phyloP scores from a whole-genome alignment of 495 filamentous ascomycete species.

The Penicillium longicatenatum region DNA sequence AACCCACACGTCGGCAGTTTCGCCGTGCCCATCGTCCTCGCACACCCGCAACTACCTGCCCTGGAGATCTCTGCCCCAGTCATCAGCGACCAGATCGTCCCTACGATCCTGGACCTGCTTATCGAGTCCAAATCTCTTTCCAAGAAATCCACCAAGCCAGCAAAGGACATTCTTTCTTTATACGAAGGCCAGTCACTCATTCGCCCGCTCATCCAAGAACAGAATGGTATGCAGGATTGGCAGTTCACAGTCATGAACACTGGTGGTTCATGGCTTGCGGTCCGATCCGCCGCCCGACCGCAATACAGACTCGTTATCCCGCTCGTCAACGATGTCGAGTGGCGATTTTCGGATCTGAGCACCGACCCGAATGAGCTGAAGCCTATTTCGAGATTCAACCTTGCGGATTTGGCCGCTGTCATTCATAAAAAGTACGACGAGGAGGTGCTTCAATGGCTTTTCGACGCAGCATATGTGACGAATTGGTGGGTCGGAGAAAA shows the following conservation, averaged over 20 bases:
- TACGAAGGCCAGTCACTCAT: conserved; percentile 55
- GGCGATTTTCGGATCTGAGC: conserved; percentile 47
- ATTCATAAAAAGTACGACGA: conserved; percentile 37
- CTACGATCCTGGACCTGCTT: conserved; percentile 42
- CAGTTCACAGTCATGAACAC: conserved; percentile 56
- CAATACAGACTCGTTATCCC: conserved; percentile 49
- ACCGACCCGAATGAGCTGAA: conserved; percentile 43
- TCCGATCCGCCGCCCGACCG: conserved; percentile 43
- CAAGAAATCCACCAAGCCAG: conserved; percentile 30
- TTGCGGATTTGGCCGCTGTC: conserved; percentile 33
- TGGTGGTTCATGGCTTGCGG: conserved; percentile 47
- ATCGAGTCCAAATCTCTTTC: conserved; percentile 38
- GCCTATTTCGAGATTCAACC: conserved; percentile 37
- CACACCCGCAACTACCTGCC: conserved; percentile 38
- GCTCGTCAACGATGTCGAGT: conserved; percentile 46
- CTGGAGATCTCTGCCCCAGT: conserved; percentile 34
- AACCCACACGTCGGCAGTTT: conserved; percentile 42
- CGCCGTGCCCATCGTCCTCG: conserved; percentile 41
- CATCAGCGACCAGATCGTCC: conserved; percentile 34
- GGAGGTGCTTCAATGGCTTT: conserved; percentile 43
- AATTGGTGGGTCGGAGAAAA: conserved; percentile 50
- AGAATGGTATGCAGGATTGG: conserved; percentile 45
- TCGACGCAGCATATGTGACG: conserved; percentile 44
- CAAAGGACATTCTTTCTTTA: conserved; percentile 39
- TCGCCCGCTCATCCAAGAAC: conserved; percentile 34